Base-by-base conservation (phyloP, 495 filamentous ascomycete genomes). In the Tuber melanosporum region DNA sequence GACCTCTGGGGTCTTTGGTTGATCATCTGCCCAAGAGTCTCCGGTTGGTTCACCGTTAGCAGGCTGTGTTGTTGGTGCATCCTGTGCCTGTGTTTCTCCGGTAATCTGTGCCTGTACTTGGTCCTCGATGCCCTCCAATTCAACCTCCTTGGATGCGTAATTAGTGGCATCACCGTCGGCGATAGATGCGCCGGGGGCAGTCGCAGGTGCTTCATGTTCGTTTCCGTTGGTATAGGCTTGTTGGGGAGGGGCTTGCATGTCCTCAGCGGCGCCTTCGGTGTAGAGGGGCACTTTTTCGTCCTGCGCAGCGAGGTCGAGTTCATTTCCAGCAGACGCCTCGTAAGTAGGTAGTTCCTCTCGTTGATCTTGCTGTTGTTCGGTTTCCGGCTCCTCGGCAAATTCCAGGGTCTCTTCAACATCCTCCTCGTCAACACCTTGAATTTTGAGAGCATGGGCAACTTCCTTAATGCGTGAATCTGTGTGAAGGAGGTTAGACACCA, bases 381-480 rank as follows among this genome's bases (percentile, higher is more conserved):
- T 22, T 52, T 72, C 78, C 6, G 57, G 4, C 17, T 81, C 79
- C 12, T 17, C 42, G 42, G 70, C 10, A 75, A 44, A 52, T 39
- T 76, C 77, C 15, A 36, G 57, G 8, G 47, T 20, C 49, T 77
- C 45, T 69, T 36, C 57, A 71, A 46, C 41, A 17, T 80, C 77
- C 14, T 80, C 78, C 6, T 80, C 77, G n/a, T 73, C 78, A 36
- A 73, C 78, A 3, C 74, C 71, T 49, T 43, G 45, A 46, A 82
- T 44, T 15, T 73, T 75, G 14, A 83, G 76, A 41, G 71, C 44
- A 62, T 81, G 73, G 46, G 81, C 79, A 14, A 81, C 76, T 69
- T 83, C 82, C 74, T 83, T 83, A 46, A 83, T 77, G 70, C 81
- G 82, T 19, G 73, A 71, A 45, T 75, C 82, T 83, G 22, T 73